A percentile compares a stretch with the other conserved stretches of the same genome.
Conservation (phyloP, 129 eudicot genomes). For the Centaurea solstitialis region DNA sequence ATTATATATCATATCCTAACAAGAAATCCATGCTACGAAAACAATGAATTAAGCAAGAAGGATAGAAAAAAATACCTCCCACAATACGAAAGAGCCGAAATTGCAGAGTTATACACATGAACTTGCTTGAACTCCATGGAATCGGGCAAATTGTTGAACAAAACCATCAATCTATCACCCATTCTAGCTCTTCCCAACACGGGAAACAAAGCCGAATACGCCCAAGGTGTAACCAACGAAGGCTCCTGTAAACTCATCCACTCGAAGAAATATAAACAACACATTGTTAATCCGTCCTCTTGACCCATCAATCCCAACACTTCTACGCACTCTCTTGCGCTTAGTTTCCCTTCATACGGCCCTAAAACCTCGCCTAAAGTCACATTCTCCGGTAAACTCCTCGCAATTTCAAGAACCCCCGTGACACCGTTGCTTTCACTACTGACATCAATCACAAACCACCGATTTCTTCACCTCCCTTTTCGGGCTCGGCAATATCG, state of each 20-base stretch:
- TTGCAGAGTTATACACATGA: constrained; percentile 78
- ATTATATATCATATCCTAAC: constrained; percentile 20
- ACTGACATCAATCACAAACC: constrained; percentile 28
- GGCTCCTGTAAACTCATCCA: constrained; percentile 96
- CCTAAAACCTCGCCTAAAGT: constrained; percentile 75
- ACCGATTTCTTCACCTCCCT: constrained; percentile 15
- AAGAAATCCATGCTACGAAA: not conserved
- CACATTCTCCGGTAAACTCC: constrained; percentile 58
- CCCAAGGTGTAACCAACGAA: constrained; percentile 67
- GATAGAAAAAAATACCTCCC: constrained; percentile 52
- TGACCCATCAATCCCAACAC: constrained; percentile 65
- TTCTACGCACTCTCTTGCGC: constrained; percentile 66
- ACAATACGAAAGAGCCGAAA: constrained; percentile 69
- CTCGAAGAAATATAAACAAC: constrained; percentile 81
- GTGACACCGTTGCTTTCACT: constrained; percentile 16
- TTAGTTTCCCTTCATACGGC: constrained; percentile 53
- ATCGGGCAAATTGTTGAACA: constrained; percentile 69
- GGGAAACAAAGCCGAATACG: constrained; percentile 73
- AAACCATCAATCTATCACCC: constrained; percentile 70
- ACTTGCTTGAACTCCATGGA: constrained; percentile 46
- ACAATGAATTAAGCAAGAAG: not conserved
- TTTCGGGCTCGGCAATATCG: not conserved
- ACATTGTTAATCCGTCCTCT: constrained; percentile 54
- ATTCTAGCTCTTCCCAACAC: constrained; percentile 64
- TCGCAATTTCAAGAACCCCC: constrained; percentile 53